Evolutionary conservation across 2,329 filamentous ascomycete species (phyloP), one percentile per base, ranked within the genome.

Genomic region (Colletotrichum sp.): DNA sequence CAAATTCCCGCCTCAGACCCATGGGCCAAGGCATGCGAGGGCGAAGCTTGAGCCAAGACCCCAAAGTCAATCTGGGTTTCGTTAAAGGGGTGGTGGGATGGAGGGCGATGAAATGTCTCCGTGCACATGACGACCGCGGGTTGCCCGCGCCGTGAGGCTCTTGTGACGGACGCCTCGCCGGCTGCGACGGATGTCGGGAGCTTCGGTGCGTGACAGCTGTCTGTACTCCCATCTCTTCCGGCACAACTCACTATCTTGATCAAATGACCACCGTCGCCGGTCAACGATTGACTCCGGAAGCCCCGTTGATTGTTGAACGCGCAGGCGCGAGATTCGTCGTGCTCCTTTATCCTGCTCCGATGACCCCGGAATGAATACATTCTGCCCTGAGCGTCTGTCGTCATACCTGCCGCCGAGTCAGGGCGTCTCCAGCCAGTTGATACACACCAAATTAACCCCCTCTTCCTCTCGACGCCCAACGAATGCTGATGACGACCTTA

Each of bases 61-160:
- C 63, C 69, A 68, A 76, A 72, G 73, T 72, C 73, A 68, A 76
- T 68, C 57, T 76, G 39, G 44, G 57, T 72, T 59, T 44, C 26
- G 52, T 68, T 62, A 16, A 60, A 32, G 63, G 62, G 34, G 55
- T 60, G 52, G 63, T 26, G 32, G 59, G 32, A 44, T 60, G 62
- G 69, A 49, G 13, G 64, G 64, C 13, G 55, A 21, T 65, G 52
- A 68, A 44, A 64, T 24, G 32, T 26, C 55, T 68, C 65, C 39
- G 64, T 73, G 71, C 64, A 21, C 39, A n/a, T 21, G n/a, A 52
- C n/a, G 57, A 60, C n/a, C 36, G 24, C 39, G 59, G 60, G 34
- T 21, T 52, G 68, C 52, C 55, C 36, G 68, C 68, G 36, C 55
- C 55, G 68, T 62, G 57, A 70, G 28, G 57, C 57, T 63, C 68